Percentiles rank a stretch among this genome's conserved stretches.
Conservation (phyloP, 2,329 filamentous ascomycete genomes). For the Neurospora crassa region DNA sequence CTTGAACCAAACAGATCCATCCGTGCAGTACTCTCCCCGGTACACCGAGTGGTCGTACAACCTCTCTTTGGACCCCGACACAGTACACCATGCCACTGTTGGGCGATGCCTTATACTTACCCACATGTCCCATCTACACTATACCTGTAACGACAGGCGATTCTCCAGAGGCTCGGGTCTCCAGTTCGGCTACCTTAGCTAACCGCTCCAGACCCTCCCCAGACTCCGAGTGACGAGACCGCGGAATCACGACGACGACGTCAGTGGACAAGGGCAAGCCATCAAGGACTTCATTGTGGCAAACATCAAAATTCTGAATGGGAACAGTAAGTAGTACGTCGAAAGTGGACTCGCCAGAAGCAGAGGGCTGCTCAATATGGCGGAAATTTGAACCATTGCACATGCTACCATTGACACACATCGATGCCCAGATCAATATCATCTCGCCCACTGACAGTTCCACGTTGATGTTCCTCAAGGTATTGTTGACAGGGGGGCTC, state of each 20-base stretch:
- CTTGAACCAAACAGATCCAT: not conserved
- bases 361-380: not conserved
- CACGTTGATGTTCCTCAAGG: not conserved
- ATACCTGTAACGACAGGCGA: not conserved
- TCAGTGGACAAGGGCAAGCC: not conserved
- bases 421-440: constrained; percentile 12
- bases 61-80: not conserved
- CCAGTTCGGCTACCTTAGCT: not conserved
- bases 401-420: constrained; percentile 16
- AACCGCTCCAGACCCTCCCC: not conserved
- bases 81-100: not conserved
- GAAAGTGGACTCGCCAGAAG: not conserved
- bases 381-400: constrained; percentile 5
- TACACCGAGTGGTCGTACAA: not conserved
- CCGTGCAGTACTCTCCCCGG: not conserved
- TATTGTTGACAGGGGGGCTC: not conserved
- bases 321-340: not conserved
- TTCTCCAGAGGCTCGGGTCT: not conserved
- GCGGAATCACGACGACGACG: not conserved
- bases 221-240: not conserved
- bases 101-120: not conserved
- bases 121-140: not conserved
- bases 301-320: not conserved
- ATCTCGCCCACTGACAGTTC: constrained; percentile 2
- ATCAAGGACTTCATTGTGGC: not conserved